Conservation (phyloP, 805 yeast species). For the Metschnikowia picachoensis region DNA sequence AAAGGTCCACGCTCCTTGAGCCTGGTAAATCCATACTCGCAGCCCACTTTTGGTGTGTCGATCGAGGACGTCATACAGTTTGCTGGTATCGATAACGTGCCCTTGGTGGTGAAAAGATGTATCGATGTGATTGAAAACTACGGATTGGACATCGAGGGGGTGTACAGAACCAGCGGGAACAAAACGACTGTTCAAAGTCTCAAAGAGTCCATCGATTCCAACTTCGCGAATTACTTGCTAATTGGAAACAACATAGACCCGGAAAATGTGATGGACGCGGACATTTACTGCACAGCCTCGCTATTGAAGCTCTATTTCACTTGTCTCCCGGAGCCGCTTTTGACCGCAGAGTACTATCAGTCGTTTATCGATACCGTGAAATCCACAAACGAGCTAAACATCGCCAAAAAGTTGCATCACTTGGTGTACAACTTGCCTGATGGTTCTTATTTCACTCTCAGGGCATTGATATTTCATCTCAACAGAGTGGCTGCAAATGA, state of each 20-base stretch:
- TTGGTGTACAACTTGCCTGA: conserved; percentile 88
- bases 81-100: conserved; percentile 87
- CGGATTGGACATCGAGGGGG: conserved; percentile 85
- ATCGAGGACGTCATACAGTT: conserved; percentile 71
- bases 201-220: conserved; percentile 65
- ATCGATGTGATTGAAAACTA: conserved; percentile 79
- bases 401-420: conserved; percentile 77
- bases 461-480: conserved; percentile 82
- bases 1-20: conserved; percentile 34
- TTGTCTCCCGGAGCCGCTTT: conserved; percentile 80
- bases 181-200: conserved; percentile 68
- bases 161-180: conserved; percentile 83
- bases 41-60: conserved; percentile 75
- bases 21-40: conserved; percentile 18
- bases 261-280: conserved; percentile 60
- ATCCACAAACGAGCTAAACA: conserved; percentile 39
- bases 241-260: conserved; percentile 42
- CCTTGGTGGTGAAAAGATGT: conserved; percentile 84
- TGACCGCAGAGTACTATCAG: conserved; percentile 59
- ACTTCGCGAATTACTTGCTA: conserved; percentile 59
- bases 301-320: conserved; percentile 80
- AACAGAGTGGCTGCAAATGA: conserved; percentile 65
- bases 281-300: conserved; percentile 84
- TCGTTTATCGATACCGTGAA: conserved; percentile 68
- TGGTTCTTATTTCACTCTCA: conserved; percentile 87